Percentiles rank a stretch among this genome's conserved stretches.
These are phyloP conservation scores for Alternaria brassicae DNA, from an alignment of 2,329 filamentous ascomycete species.

Conservation along the genomic window DNA sequence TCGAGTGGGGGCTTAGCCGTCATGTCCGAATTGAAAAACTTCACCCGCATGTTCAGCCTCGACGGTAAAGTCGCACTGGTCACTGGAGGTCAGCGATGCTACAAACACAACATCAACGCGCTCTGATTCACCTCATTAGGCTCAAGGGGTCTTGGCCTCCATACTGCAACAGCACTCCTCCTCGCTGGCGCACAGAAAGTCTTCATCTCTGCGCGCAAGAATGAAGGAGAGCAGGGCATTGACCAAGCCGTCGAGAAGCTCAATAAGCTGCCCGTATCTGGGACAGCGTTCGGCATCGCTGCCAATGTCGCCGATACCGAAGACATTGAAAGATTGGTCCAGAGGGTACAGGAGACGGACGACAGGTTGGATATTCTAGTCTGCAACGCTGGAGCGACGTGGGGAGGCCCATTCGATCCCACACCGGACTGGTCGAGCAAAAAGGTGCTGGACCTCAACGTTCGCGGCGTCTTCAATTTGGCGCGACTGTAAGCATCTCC, in stretches of 20 bases:
- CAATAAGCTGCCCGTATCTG: conserved; percentile 47
- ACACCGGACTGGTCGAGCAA: conserved; percentile 46
- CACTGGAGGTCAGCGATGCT: conserved; percentile 38
- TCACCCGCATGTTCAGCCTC: conserved; percentile 47
- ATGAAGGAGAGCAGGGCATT: conserved; percentile 48
- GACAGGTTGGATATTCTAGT: conserved; percentile 49
- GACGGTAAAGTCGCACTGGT: conserved; percentile 50
- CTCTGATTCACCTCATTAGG: conserved; percentile 31
- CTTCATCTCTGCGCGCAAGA: conserved; percentile 50
- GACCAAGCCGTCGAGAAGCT: conserved; percentile 50
- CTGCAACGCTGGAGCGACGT: conserved; percentile 51
- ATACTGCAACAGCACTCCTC: conserved; percentile 51
- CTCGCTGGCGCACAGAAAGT: conserved; percentile 51
- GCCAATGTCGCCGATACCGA: conserved; percentile 49
- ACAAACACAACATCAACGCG: background rate
- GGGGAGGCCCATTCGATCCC: conserved; percentile 49
- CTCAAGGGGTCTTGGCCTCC: conserved; percentile 50
- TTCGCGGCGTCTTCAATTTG: conserved; percentile 51
- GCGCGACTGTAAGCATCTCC: conserved; percentile 39
- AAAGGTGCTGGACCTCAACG: conserved; percentile 51
- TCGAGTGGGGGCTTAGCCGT: conserved; percentile 11
- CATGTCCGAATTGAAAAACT: conserved; percentile 46
- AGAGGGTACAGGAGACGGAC: conserved; percentile 41
- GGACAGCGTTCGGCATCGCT: conserved; percentile 45
- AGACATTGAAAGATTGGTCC: conserved; percentile 46